Evolutionary conservation across 2,329 filamentous ascomycete species (phyloP).

Genomic region (Alternaria triticimaculans): DNA sequence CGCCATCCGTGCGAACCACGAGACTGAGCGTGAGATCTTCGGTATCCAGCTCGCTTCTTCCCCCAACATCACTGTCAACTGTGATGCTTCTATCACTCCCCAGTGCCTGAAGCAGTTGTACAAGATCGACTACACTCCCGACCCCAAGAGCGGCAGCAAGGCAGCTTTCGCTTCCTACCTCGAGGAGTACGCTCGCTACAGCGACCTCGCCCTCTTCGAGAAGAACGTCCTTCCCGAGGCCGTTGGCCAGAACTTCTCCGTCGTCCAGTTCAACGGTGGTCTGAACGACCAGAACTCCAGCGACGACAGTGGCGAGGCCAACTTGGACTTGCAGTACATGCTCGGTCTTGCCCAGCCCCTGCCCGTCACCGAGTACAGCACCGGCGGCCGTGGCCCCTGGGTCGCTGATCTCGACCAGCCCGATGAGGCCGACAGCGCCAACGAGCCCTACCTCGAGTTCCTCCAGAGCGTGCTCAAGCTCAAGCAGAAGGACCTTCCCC

Average conservation of each 20-base stretch:
- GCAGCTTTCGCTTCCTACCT: conserved; percentile 61
- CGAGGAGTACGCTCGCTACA: conserved; percentile 57
- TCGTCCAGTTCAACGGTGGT: conserved; percentile 37
- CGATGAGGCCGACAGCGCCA: conserved; percentile 54
- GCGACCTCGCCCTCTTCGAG: conserved; percentile 54
- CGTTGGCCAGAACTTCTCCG: conserved; percentile 54
- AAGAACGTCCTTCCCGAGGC: conserved; percentile 45
- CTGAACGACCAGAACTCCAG: conserved; percentile 30
- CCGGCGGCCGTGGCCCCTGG: conserved; percentile 62
- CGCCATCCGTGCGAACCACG: conserved; percentile 26
- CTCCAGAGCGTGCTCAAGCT: conserved; percentile 64
- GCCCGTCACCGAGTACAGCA: conserved; percentile 64
- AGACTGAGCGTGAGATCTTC: conserved; percentile 25
- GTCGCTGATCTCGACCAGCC: conserved; percentile 57
- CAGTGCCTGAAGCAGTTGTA: conserved; percentile 58
- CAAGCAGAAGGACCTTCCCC: conserved; percentile 59
- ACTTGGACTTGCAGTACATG: conserved; percentile 68
- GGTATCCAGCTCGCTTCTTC: conserved; percentile 22
- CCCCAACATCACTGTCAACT: conserved; percentile 23
- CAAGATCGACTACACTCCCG: conserved; percentile 57
- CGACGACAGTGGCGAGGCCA: conserved; percentile 59
- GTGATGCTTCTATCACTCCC: conserved; percentile 51
- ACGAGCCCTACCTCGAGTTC: conserved; percentile 72
- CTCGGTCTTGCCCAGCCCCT: conserved; percentile 61
- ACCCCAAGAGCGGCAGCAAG: conserved; percentile 54